phyloP scores from a whole-genome alignment of 2,329 filamentous ascomycete genomes.

The Neonectria hederae region DNA sequence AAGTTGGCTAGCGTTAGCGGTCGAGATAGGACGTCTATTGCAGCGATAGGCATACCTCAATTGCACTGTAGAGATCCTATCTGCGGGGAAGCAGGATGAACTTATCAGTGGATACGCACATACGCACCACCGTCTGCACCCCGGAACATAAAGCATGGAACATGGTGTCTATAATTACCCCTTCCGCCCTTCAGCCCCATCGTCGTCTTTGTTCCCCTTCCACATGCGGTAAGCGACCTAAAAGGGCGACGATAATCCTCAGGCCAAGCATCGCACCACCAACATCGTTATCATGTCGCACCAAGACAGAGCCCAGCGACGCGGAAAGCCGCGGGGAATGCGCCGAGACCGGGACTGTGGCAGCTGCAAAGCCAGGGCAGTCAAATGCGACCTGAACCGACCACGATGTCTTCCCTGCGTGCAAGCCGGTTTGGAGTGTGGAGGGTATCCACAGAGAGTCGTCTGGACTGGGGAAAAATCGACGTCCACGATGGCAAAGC shows the following conservation, averaged over 20 bases:
- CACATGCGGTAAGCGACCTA: not conserved
- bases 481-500: not conserved
- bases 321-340: constrained; percentile 42
- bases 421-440: constrained; percentile 43
- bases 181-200: not conserved
- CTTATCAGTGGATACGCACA: not conserved
- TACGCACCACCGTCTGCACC: not conserved
- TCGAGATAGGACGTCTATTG: too few relatives aligned
- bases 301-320: constrained; percentile 14
- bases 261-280: not conserved
- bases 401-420: constrained; percentile 41
- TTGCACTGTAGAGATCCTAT: not conserved
- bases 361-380: constrained; percentile 37
- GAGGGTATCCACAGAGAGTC: constrained; percentile 46
- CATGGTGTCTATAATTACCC: not conserved
- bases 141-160: not conserved
- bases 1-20: too few relatives aligned
- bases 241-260: not conserved
- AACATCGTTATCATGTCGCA: not conserved
- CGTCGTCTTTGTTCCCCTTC: not conserved
- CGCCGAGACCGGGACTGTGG: constrained; percentile 44
- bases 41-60: not conserved
- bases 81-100: not conserved
- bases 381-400: constrained; percentile 44
- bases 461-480: constrained; percentile 40